Base-by-base conservation (phyloP, 352 stramenopile genomes). In the Thalassiosira pacifica region DNA sequence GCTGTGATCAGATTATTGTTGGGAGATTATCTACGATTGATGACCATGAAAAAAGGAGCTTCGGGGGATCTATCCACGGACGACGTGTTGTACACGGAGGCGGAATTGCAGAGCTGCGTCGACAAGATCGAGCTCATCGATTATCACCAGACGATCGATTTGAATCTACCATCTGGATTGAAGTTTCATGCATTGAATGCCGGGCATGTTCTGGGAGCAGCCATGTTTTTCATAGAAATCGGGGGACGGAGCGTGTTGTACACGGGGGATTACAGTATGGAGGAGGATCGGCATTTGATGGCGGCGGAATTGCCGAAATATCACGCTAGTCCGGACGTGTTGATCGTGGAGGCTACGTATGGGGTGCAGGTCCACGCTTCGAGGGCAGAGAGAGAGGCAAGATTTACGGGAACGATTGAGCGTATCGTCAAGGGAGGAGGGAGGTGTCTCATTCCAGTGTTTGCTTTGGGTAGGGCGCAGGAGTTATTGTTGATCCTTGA, bases 181-280 rank as follows among this genome's bases (percentile, higher is more conserved):
- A 98, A 98, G 83, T 99, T 99, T 91, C 98, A 97, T 79, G 97
- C 97, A 27, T 98, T 99, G 83, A 99, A 99, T 85, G 98, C 98
- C 32, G 98, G 98, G 10, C 98, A 99, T 82, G 98, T 99, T 27
- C 94, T 99, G 0, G 98, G 98, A 37, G 98, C 98, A 18, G 98
- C 97, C 69, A 99, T 99, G 98, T 99, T 99, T 84, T 96, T 98
- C 75, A 97, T 99, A 65, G 98, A 99, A 77, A 98, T 99, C 73
- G 98, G 97, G 34, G 97, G 97, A 67, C 94, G 99, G 34, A 97
- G 98, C 29, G 94, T 99, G 27, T 93, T 99, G 1, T 99, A 99
- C 88, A 99, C 97, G 2, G 98, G 98, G 4, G 98, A 99, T 89
- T 99, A 99, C 85, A 98, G 96, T 63, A 97, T 99, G 74, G 98